A percentile compares a stretch with the other conserved stretches of the same genome.
phyloP scores from a whole-genome alignment of 495 filamentous ascomycete genomes.

The Paragyromitra xinjiangensis region DNA sequence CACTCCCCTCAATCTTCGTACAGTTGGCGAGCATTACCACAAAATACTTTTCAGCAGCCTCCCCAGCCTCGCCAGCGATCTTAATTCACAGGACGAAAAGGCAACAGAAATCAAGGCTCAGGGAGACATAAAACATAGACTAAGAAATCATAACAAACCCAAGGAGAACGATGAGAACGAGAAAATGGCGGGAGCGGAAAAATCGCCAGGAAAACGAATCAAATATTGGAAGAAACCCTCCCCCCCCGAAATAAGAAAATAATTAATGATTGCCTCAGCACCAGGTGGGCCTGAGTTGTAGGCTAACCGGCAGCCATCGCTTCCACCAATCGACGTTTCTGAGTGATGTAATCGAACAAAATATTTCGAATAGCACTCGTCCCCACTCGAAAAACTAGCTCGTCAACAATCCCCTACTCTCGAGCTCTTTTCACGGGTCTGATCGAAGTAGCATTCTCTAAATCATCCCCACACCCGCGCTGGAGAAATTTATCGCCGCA shows the following conservation, averaged over 20 bases:
- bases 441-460: slow-evolving; percentile 1
- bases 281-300: slow-evolving; percentile 32
- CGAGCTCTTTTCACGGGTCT: slow-evolving; percentile 31
- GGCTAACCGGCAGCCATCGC: slow-evolving; percentile 49
- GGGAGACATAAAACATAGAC: slow-evolving; percentile 3
- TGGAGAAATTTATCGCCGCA: slow-evolving; percentile 19
- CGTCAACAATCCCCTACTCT: slow-evolving; percentile 17
- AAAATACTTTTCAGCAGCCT: not conserved
- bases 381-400: not conserved
- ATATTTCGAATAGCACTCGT: not conserved
- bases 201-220: not conserved
- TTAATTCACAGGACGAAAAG: not conserved
- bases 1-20: slow-evolving; percentile 14
- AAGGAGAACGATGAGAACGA: slow-evolving; percentile 4
- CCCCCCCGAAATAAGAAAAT: slow-evolving; percentile 3
- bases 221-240: not conserved
- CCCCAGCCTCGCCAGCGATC: not conserved
- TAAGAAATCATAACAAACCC: not conserved
- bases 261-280: slow-evolving; percentile 45
- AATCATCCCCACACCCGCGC: slow-evolving; percentile 5
- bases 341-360: not conserved
- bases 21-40: not conserved
- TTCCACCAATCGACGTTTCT: slow-evolving; percentile 1
- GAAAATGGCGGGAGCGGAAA: not conserved
- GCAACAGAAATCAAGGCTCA: not conserved